Evolutionary conservation across 2,329 filamentous ascomycete species (phyloP).

Genomic region (Escovopsis sp.): DNA sequence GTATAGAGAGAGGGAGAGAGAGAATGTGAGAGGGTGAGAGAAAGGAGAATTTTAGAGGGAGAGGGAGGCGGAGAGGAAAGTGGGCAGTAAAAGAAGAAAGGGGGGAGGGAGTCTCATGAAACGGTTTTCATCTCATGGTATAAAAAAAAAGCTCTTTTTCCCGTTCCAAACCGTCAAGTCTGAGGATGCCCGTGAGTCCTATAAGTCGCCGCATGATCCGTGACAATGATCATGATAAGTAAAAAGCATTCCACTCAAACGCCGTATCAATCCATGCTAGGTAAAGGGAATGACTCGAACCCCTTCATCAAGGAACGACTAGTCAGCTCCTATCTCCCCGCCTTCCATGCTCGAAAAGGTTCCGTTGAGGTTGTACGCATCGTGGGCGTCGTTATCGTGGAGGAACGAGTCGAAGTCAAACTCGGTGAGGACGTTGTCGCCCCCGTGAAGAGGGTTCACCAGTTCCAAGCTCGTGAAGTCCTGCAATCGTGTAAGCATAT

Average conservation of each 20-base stretch:
- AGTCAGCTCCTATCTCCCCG: constrained; percentile 45
- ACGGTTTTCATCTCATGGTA: too few species aligned
- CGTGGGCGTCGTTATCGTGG: constrained; percentile 36
- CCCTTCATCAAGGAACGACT: constrained; percentile 3
- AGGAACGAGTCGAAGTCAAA: constrained; percentile 57
- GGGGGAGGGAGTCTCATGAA: background rate
- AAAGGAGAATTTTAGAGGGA: constrained; percentile 6
- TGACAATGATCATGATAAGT: constrained; percentile 19
- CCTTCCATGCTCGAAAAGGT: constrained; percentile 39
- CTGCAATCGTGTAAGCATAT: constrained; percentile 6
- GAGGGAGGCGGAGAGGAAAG: background rate
- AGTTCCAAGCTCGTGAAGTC: constrained; percentile 39
- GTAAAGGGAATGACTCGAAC: constrained; percentile 15
- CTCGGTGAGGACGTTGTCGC: constrained; percentile 45
- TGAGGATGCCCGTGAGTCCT: constrained; percentile 4
- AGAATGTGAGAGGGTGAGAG: background rate
- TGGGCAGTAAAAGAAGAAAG: constrained; percentile 4
- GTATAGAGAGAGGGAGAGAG: constrained; percentile 3
- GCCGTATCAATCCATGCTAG: constrained; percentile 26
- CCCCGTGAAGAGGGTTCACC: constrained; percentile 34
- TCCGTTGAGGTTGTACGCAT: constrained; percentile 39
- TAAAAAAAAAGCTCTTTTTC: constrained; percentile 13
- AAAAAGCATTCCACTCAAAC: constrained; percentile 20
- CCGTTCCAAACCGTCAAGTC: constrained; percentile 15
- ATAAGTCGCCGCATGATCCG: constrained; percentile 20